Evolutionary conservation across 495 filamentous ascomycete genomes (phyloP), one percentile per base, ranked within the genome.

Genomic region (Daldinia bambusicola): DNA sequence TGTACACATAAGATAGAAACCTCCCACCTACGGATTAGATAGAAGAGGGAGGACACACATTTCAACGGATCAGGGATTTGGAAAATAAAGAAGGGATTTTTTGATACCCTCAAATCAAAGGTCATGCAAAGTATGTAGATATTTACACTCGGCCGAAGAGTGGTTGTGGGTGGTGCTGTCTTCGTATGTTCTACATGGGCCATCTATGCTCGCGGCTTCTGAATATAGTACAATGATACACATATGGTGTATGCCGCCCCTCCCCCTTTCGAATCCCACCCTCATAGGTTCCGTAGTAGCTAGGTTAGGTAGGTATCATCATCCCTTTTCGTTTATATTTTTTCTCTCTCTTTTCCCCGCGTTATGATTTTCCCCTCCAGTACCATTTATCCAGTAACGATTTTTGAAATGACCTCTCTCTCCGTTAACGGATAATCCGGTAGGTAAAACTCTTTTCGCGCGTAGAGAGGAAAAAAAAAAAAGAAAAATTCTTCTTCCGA

Each of bases 161-260:
- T 68, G 63, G 58, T 51, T 63, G 56, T 60, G 57, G 62, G 63
- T 62, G 62, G 68, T 68, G 60, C 45, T 66, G 58, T 63, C 61
- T 48, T 71, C 62, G 30, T 64, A 61, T 67, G 45, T 64, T 67
- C 64, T 55, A 67, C 59, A 67, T 16, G 45, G 55, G 60, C 55
- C 59, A 60, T 59, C 55, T 63, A 62, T 45, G 10, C 57, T 48
- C 50, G 32, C 48, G 58, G 57, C 37, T 61, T 41, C 65, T 45
- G 61, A 65, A 61, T 72, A 72, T 68, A 64, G 70, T 72, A 72
- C 65, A 72, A 37, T 71, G 69, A 72, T 68, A 72, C 64, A 67
- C 48, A 55, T 65, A 53, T 26, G 3, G 26, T 26, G 61, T 65
- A 67, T 59, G 52, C 16, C 22, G 22, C 38, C 37, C 57, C 69